Evolutionary conservation across 2,329 filamentous ascomycete species (phyloP), one percentile per base, ranked within the genome.

Genomic region (Emericellopsis atlantica): DNA sequence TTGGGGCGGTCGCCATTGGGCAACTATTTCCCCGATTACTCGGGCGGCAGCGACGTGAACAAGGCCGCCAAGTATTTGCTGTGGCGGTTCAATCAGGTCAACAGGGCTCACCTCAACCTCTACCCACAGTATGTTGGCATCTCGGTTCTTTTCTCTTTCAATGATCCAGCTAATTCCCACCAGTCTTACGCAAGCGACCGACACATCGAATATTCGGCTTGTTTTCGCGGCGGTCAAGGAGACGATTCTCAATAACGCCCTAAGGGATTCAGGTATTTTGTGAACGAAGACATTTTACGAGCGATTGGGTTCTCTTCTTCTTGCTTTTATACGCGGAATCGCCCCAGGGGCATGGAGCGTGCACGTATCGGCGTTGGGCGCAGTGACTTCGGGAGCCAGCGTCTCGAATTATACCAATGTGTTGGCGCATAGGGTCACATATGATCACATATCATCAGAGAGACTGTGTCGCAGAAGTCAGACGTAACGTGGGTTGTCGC

Each of bases 81-180:
- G 8, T 98, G 92, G 92, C 80, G 92, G 54, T 98, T 98, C 61
- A 98, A 96, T 54, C 92, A 98, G 64, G 92, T 98, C 48, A 98
- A 98, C 58, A 74, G 92, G 44, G 90, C 89, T 39, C 90, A 96
- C 62, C 70, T 98, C 36, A 96, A 96, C 56, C 71, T 98, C 41
- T 98, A 96, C 61, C 92, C 92, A 58, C 92, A 98, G 92, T 95
- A 76, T 65, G 87, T 75, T 16, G 26, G 29, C 38, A 21, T 16
- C 18, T 12, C 24, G 6, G 26, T n/a, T 26, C 41, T 26, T 6
- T 32, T 12, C 24, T 33, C 15, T 22, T 46, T 10, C 21, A 26
- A 18, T 15, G 35, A 16, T 23, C 29, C 6, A 21, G 33, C 49
- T 55, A 44, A 57, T 48, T 39, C 21, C 9, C 6, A 1, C 15